phyloP scores from a whole-genome alignment of 2,329 filamentous ascomycete species.

The Colletotrichum aenigma region DNA sequence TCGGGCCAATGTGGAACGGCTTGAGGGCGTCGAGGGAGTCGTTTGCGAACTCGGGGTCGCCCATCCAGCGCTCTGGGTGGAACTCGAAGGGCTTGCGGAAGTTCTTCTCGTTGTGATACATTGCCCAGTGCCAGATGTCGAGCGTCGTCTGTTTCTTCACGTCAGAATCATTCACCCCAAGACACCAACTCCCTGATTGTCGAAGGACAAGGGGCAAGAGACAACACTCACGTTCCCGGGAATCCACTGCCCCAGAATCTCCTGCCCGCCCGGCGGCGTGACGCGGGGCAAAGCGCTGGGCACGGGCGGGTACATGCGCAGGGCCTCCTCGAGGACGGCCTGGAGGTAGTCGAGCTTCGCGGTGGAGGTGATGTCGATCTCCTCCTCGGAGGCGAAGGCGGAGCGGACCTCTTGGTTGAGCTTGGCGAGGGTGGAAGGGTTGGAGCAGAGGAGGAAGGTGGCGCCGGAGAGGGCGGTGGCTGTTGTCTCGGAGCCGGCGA shows the following conservation, averaged over 20 bases:
- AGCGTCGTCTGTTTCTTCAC: conserved; percentile 39
- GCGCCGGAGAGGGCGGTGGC: conserved; percentile 32
- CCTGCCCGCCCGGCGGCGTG: conserved; percentile 32
- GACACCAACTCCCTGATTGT: too few species aligned
- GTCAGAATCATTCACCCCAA: background rate
- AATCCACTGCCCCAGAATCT: conserved; percentile 32
- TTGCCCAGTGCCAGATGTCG: conserved; percentile 46
- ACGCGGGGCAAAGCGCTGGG: conserved; percentile 28
- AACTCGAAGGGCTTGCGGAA: conserved; percentile 50
- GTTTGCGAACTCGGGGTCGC: conserved; percentile 1
- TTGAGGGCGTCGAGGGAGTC: conserved; percentile 11
- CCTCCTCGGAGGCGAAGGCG: conserved; percentile 33
- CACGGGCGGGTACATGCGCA: conserved; percentile 43
- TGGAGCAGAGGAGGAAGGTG: conserved; percentile 31
- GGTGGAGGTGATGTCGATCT: conserved; percentile 38
- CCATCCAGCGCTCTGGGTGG: conserved; percentile 48
- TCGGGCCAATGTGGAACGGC: conserved; percentile 11
- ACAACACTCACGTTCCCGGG: conserved; percentile 32
- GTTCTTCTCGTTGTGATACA: conserved; percentile 46
- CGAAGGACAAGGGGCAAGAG: background rate
- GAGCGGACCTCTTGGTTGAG: conserved; percentile 41
- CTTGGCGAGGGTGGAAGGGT: conserved; percentile 31
- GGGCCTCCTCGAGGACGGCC: conserved; percentile 45
- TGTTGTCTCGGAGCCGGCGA: conserved; percentile 39
- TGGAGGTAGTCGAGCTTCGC: conserved; percentile 39